These are phyloP conservation scores for Zymoseptoria passerinii DNA, from an alignment of 2,329 filamentous ascomycete genomes.

Conservation along the genomic window DNA sequence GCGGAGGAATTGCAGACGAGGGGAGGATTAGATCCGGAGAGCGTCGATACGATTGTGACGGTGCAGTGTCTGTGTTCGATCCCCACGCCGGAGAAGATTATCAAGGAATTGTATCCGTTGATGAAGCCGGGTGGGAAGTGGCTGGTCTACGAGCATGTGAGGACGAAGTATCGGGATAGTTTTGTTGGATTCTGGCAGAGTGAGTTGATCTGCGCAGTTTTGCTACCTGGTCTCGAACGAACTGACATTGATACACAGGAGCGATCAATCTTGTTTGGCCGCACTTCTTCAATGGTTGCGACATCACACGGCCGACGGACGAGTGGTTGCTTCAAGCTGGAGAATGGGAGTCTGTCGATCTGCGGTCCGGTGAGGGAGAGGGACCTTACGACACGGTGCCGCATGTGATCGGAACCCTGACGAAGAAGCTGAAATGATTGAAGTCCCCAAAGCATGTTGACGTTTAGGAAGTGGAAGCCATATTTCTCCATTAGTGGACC, in stretches of 20 bases:
- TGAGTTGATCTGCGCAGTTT: constrained; percentile 11
- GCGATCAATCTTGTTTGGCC: constrained; percentile 29
- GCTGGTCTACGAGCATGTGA: constrained; percentile 57
- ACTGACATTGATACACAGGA: constrained; percentile 14
- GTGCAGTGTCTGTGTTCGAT: constrained; percentile 57
- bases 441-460: background rate
- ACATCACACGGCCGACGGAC: constrained; percentile 29
- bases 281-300: constrained; percentile 29
- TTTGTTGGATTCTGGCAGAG: constrained; percentile 31
- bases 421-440: constrained; percentile 16
- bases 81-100: constrained; percentile 50
- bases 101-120: constrained; percentile 47
- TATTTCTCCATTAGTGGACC: too few species aligned
- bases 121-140: constrained; percentile 55
- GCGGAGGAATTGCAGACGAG: constrained; percentile 47
- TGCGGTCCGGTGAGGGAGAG: constrained; percentile 25
- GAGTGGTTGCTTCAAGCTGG: constrained; percentile 29
- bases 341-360: constrained; percentile 28
- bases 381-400: constrained; percentile 30
- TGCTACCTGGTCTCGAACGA: background rate
- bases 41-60: constrained; percentile 52
- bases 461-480: too few species aligned
- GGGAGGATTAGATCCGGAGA: constrained; percentile 43
- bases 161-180: constrained; percentile 26
- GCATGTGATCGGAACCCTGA: constrained; percentile 28